A percentile compares a stretch with the other conserved stretches of the same genome.
Evolutionary conservation across 2,329 filamentous ascomycete genomes (phyloP).

Genomic region (Achaetomium macrosporum): DNA sequence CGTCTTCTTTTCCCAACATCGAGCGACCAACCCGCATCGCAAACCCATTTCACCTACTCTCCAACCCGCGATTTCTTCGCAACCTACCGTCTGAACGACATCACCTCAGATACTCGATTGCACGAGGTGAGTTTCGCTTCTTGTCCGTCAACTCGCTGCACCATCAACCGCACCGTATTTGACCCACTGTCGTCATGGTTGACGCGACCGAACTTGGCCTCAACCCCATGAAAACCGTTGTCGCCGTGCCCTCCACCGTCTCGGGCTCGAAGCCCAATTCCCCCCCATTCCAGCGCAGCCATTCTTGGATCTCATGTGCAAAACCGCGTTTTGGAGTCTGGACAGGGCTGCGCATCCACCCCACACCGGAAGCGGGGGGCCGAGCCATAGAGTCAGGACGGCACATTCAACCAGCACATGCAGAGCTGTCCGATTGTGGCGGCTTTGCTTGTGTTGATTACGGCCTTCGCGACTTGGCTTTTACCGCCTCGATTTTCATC

Average conservation of each 20-base stretch:
- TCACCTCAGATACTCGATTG: slow-evolving; percentile 7
- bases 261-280: slow-evolving; percentile 16
- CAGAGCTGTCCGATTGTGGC: slow-evolving; percentile 5
- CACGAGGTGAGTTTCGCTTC: slow-evolving; percentile 19
- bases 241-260: slow-evolving; percentile 10
- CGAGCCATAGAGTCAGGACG: slow-evolving; percentile 28
- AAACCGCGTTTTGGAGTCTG: slow-evolving; percentile 17
- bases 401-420: slow-evolving; percentile 21
- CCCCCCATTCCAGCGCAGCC: slow-evolving; percentile 6
- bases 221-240: slow-evolving; percentile 7
- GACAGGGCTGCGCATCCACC: slow-evolving; percentile 26
- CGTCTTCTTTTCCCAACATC: slow-evolving; percentile 19
- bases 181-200: slow-evolving; percentile 27
- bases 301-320: slow-evolving; percentile 4
- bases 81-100: slow-evolving; percentile 7
- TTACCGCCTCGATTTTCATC: neutral
- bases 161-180: slow-evolving; percentile 16
- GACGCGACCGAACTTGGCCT: slow-evolving; percentile 19
- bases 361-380: slow-evolving; percentile 30
- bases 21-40: slow-evolving; percentile 13
- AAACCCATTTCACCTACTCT: slow-evolving; percentile 11
- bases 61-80: slow-evolving; percentile 7
- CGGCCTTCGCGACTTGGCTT: slow-evolving; percentile 3
- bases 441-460: neutral
- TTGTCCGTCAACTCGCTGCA: slow-evolving; percentile 10